Evolutionary conservation across 352 stramenopile species (phyloP), one percentile per base, ranked within the genome.

Genomic region (Globisporangium canariense): DNA sequence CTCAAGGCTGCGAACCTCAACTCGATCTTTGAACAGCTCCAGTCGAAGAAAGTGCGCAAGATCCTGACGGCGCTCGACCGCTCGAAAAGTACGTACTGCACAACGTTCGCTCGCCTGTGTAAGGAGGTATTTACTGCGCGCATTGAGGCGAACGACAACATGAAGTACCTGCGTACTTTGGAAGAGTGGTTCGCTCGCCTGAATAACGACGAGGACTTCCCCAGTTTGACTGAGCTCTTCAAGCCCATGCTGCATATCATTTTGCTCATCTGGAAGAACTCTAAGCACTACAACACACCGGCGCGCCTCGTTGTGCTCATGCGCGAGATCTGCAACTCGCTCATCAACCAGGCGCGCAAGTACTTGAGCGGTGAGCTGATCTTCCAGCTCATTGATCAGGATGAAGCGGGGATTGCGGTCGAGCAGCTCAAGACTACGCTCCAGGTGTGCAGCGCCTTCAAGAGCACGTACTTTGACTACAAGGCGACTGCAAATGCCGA

Each of bases 261-360:
- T 14, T 80, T 99, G 64, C 76, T 99, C 22, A 99, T 99, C 66
- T 99, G 97, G 97, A 99, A 99, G 74, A 98, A 99, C 79, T 99
- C 94, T 28, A 97, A 97, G 74, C 91, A 99, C 76, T 99, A 99
- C 89, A 99, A 99, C 76, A 99, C 95, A 8, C 93, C 97, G 0
- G 93, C 92, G 22, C 78, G 97, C 0, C 84, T 99, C 38, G 97
- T 99, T 1, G 95, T 99, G 41, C 78, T 99, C 49, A 98, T 99
- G 79, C 86, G 95, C 45, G 94, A 99, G 78, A 98, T 99, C 64
- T 99, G 96, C 83, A 99, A 99, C 76, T 97, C 90, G 14, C 74
- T 99, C 5, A 98, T 98, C 65, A 91, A 94, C 47, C 92, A 98
- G 69, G 89, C 91, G 28, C 79, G 88, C 25, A 96, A 97, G 62